Evolutionary conservation across 805 yeast species (phyloP).

Genomic region (Hanseniaspora occidentalis): DNA sequence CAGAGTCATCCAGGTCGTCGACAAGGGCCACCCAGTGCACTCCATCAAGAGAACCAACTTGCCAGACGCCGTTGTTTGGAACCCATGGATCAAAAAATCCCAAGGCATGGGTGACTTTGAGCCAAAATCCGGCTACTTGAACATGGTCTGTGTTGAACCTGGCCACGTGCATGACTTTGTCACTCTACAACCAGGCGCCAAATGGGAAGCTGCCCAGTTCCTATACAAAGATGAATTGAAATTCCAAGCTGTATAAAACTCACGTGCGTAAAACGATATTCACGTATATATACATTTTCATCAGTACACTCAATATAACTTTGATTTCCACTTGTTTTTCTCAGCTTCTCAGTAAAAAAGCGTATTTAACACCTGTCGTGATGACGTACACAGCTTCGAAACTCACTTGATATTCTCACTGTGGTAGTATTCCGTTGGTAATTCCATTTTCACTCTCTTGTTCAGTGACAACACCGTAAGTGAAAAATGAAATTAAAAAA

Average conservation of each 20-base stretch:
- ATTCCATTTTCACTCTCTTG: too few species aligned
- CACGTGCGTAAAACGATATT: too few species aligned
- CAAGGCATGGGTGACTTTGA: constrained; percentile 74
- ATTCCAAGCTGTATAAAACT: constrained; percentile 41
- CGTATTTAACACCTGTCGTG: too few species aligned
- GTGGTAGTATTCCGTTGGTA: too few species aligned
- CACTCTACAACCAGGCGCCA: constrained; percentile 52
- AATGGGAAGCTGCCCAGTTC: constrained; percentile 65
- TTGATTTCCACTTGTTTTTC: too few species aligned
- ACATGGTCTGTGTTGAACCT: constrained; percentile 92
- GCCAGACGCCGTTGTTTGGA: constrained; percentile 81
- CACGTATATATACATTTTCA: too few species aligned
- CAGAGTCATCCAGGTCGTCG: constrained; percentile 54
- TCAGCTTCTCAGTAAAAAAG: too few species aligned
- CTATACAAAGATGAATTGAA: constrained; percentile 44
- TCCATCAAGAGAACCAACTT: constrained; percentile 54
- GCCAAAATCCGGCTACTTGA: constrained; percentile 71
- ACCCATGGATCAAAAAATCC: constrained; percentile 88
- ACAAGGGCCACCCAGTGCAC: constrained; percentile 57
- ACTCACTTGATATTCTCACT: too few species aligned
- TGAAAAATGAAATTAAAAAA: too few species aligned
- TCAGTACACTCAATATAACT: too few species aligned
- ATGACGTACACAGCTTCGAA: too few species aligned
- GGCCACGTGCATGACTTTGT: constrained; percentile 71
- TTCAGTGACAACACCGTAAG: too few species aligned